phyloP scores from a whole-genome alignment of 2,329 filamentous ascomycete genomes.

The Curvularia lunata region DNA sequence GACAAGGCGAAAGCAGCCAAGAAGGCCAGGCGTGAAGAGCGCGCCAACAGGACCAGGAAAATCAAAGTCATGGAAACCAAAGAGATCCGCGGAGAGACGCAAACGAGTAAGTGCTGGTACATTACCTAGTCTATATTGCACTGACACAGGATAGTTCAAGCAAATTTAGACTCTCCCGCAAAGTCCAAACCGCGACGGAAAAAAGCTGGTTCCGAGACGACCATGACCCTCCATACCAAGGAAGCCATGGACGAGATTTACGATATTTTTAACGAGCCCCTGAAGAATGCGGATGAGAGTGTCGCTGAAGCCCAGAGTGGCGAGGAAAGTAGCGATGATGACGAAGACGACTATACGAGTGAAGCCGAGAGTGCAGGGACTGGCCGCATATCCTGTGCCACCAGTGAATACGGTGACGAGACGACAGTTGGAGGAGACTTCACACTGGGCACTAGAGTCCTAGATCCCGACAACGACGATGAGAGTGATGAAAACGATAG shows the following conservation, averaged over 20 bases:
- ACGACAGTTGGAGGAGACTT: constrained; percentile 61
- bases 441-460: constrained; percentile 48
- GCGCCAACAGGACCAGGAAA: constrained; percentile 58
- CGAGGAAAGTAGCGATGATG: constrained; percentile 71
- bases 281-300: constrained; percentile 59
- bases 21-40: constrained; percentile 56
- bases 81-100: constrained; percentile 77
- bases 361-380: constrained; percentile 84
- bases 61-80: constrained; percentile 76
- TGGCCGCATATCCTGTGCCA: constrained; percentile 68
- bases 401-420: constrained; percentile 71
- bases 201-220: constrained; percentile 79
- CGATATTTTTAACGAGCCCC: constrained; percentile 90
- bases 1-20: constrained; percentile 63
- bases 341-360: constrained; percentile 73
- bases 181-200: constrained; percentile 74
- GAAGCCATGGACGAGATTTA: constrained; percentile 98
- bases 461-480: constrained; percentile 46
- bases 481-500: constrained; percentile 47
- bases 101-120: constrained; percentile 74
- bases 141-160: constrained; percentile 70
- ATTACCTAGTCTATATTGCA: neutral
- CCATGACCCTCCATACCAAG: constrained; percentile 95
- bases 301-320: constrained; percentile 66
- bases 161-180: constrained; percentile 89